phyloP scores from a whole-genome alignment of 305 asterid species.

The Fraxinus angustifolia region DNA sequence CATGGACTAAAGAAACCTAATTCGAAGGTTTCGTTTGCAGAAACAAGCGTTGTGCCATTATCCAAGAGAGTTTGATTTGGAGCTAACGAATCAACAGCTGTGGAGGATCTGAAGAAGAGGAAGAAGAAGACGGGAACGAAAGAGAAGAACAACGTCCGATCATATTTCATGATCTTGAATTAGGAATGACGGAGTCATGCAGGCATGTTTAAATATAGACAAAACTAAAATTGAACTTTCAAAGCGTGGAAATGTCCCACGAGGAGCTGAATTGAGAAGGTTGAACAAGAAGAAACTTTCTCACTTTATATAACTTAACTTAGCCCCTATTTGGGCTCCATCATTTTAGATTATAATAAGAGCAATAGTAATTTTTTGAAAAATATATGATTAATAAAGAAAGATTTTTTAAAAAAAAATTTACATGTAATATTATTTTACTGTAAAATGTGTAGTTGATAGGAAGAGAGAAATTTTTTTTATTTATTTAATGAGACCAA shows the following conservation, averaged over 20 bases:
- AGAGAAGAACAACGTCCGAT: slow-evolving; percentile 10
- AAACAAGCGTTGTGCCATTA: slow-evolving; percentile 33
- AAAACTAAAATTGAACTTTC: neutral
- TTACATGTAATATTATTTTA: too few species aligned
- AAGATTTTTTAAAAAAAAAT: too few species aligned
- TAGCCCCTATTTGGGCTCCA: too few species aligned
- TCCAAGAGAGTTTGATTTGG: slow-evolving; percentile 30
- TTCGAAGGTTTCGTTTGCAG: slow-evolving; percentile 32
- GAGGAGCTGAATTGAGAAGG: neutral
- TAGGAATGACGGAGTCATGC: neutral
- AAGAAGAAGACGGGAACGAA: slow-evolving; percentile 5
- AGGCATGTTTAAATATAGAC: neutral
- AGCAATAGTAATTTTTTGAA: too few species aligned
- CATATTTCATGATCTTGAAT: slow-evolving; percentile 13
- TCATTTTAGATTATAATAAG: too few species aligned
- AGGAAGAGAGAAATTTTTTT: too few species aligned
- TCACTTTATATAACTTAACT: neutral
- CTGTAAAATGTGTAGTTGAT: too few species aligned
- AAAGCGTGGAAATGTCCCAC: neutral
- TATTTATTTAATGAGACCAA: too few species aligned
- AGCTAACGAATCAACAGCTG: slow-evolving; percentile 26
- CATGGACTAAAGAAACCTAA: slow-evolving; percentile 37
- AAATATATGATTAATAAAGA: too few species aligned
- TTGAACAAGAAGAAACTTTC: too few species aligned
- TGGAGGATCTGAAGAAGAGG: slow-evolving; percentile 19